Percentiles rank a stretch among this genome's conserved stretches.
Conservation (phyloP, 768 basidiomycete species). For the Leccinum imitatum region DNA sequence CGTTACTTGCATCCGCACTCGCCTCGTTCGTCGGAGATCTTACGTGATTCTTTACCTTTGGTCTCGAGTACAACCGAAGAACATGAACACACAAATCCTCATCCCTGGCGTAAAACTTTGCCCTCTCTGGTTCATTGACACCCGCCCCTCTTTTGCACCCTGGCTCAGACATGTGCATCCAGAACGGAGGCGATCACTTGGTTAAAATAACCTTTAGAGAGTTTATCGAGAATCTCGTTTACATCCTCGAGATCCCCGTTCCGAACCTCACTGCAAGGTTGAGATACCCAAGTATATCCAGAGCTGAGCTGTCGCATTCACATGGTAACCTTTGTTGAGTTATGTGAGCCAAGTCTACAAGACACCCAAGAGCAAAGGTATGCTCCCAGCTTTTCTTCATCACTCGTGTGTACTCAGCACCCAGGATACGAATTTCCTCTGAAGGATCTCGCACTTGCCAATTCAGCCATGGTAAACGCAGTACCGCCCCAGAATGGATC, state of each 20-base stretch:
- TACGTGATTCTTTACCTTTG: not conserved
- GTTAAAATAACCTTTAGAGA: slow-evolving; percentile 82
- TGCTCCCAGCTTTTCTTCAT: slow-evolving; percentile 13
- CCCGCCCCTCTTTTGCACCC: too few relatives aligned
- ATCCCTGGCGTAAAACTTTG: too few relatives aligned
- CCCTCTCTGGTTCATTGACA: too few relatives aligned
- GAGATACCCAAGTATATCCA: slow-evolving; percentile 77
- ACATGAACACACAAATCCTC: too few relatives aligned
- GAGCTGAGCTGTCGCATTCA: slow-evolving; percentile 91
- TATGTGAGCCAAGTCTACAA: slow-evolving; percentile 84
- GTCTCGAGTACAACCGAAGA: not conserved
- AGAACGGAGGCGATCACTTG: slow-evolving; percentile 96
- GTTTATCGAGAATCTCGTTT: slow-evolving; percentile 91
- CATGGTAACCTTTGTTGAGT: slow-evolving; percentile 67
- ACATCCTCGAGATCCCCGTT: slow-evolving; percentile 74
- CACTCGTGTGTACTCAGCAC: not conserved
- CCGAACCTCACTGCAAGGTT: slow-evolving; percentile 78
- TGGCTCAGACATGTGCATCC: slow-evolving; percentile 77
- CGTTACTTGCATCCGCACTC: slow-evolving; percentile 50
- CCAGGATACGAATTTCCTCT: slow-evolving; percentile 85
- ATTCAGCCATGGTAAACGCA: slow-evolving; percentile 88
- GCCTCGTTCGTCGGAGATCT: slow-evolving; percentile 39
- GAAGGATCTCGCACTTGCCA: slow-evolving; percentile 64
- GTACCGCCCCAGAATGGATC: slow-evolving; percentile 94
- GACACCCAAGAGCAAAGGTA: slow-evolving; percentile 72